These are phyloP conservation scores for Xylaria castorea DNA, from an alignment of 495 filamentous ascomycete genomes.

Conservation along the genomic window DNA sequence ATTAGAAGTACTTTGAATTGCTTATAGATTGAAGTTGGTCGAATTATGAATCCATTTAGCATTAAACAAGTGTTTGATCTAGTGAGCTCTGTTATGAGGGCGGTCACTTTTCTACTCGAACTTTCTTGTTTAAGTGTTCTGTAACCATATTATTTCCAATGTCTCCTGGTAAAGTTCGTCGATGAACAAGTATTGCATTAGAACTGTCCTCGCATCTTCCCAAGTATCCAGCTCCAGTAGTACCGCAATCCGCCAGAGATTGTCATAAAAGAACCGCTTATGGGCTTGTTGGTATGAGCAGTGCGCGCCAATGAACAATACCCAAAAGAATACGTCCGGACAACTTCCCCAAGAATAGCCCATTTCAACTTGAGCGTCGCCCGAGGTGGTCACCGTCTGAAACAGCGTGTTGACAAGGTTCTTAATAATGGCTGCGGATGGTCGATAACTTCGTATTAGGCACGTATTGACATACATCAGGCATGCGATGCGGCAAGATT, in stretches of 20 bases:
- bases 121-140: neutral
- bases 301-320: conserved; percentile 1
- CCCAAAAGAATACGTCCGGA: neutral
- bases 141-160: neutral
- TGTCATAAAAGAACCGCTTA: neutral
- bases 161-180: conserved; percentile 1
- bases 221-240: neutral
- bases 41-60: neutral
- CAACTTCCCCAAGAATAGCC: neutral
- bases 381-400: neutral
- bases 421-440: neutral
- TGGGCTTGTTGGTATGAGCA: neutral
- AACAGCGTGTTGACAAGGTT: neutral
- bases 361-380: neutral
- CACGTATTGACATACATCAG: neutral
- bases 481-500: neutral
- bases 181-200: neutral
- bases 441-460: neutral
- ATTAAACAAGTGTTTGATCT: neutral
- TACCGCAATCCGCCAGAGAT: neutral
- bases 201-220: neutral
- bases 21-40: neutral
- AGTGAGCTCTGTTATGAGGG: neutral
- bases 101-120: neutral
- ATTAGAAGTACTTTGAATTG: neutral